Conservation (phyloP, 441 rosid species). For the Euphorbia corollata region DNA sequence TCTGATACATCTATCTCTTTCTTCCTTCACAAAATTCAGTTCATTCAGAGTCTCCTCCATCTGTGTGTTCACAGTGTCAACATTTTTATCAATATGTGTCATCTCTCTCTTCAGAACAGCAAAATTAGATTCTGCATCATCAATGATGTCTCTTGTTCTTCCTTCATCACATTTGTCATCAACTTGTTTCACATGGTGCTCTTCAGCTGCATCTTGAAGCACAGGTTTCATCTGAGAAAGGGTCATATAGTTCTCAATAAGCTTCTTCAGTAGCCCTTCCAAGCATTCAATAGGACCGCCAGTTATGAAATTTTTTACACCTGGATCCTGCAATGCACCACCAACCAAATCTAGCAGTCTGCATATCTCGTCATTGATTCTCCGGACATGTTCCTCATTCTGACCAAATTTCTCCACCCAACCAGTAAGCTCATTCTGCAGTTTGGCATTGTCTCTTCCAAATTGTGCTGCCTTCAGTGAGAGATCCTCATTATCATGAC, state of each 20-base stretch:
- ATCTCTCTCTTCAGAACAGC: constrained; percentile 37
- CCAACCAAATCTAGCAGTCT: constrained; percentile 55
- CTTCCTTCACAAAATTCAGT: constrained; percentile 54
- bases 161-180: constrained; percentile 28
- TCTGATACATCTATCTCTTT: constrained; percentile 58
- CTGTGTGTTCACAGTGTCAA: constrained; percentile 52
- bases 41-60: constrained; percentile 60
- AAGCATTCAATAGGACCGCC: constrained; percentile 48
- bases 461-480: constrained; percentile 38
- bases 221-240: constrained; percentile 30
- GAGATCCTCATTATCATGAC: constrained; percentile 40
- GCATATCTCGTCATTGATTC: constrained; percentile 42
- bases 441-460: constrained; percentile 51
- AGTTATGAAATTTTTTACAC: constrained; percentile 34
- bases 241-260: constrained; percentile 49
- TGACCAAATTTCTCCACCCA: constrained; percentile 53
- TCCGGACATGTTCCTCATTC: constrained; percentile 43
- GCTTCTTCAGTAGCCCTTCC: constrained; percentile 61
- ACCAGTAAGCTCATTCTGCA: constrained; percentile 44
- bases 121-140: constrained; percentile 30
- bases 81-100: constrained; percentile 30
- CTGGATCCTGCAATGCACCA: constrained; percentile 57
- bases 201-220: constrained; percentile 28
- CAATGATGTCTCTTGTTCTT: constrained; percentile 14
- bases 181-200: constrained; percentile 25